Evolutionary conservation across 2,329 filamentous ascomycete species (phyloP), one percentile per base, ranked within the genome.

Genomic region (Penicillium concentricum): DNA sequence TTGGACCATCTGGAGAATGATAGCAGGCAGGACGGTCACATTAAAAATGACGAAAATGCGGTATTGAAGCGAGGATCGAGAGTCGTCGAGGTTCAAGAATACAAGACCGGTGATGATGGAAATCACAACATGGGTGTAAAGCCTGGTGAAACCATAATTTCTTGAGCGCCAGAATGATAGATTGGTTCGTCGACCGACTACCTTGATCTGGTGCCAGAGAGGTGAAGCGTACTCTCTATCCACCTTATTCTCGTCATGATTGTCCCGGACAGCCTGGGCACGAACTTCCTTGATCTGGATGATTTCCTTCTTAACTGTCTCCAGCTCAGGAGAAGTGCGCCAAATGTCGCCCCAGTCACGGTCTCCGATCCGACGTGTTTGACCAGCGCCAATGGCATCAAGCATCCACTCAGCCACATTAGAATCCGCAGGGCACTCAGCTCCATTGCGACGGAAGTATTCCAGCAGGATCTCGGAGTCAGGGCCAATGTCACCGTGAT

Each of bases 31-130:
- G 22, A 96, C 89, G 0, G 90, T 77, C 50, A 92, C 85, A 72
- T 95, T 91, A 83, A 96, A 96, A 72, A 94, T 90, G 74, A 93
- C 85, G 74, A 96, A 96, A 60, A 96, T 84, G 58, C 88, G 87
- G 78, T 94, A 90, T 74, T 96, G 92, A 5, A 96, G 81, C 1
- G 88, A 90, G 1, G 87, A 78, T 10, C 88, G 84, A 2, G 88
- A 91, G 67, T 92, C 76, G 69, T 93, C 87, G 9, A 96, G 84
- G 59, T 91, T 84, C 46, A 95, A 79, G 72, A 89, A 96, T 34
- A 88, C 88, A 13, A 96, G 81, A 64, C 92, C 92, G 0, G 88
- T 91, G 54, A 95, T 77, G 15, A 96, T 69, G 1, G 89, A 87
- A 62, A 96, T 89, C 59, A 86, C 84, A 58, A 93, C 79, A 71